Evolutionary conservation across 805 yeast species (phyloP).

Genomic region (Ogataea paradorogensis): DNA sequence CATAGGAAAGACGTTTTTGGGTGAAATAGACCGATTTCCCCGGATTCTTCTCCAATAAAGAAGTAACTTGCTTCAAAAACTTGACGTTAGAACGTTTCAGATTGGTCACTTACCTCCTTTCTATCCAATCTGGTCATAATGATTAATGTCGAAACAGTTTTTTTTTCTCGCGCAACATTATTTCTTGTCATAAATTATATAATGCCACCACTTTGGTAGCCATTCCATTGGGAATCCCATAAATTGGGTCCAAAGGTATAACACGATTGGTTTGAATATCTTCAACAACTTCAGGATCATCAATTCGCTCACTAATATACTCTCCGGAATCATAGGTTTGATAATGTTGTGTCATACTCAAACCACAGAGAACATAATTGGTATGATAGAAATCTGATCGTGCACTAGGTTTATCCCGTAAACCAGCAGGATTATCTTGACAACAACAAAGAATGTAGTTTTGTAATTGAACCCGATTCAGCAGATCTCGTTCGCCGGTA

Average conservation of each 20-base stretch:
- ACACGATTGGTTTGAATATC: conserved; percentile 23
- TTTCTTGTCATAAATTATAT: conserved; percentile 4
- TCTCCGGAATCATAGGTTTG: conserved; percentile 33
- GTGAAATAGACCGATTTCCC: conserved; percentile 53
- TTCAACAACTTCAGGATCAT: conserved; percentile 19
- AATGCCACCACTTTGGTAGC: conserved; percentile 17
- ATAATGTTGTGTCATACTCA: conserved; percentile 54
- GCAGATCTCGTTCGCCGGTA: conserved; percentile 28
- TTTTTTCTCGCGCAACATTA: conserved; percentile 1
- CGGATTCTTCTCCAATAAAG: conserved; percentile 17
- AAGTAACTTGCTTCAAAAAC: conserved; percentile 28
- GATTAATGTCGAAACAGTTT: conserved; percentile 3
- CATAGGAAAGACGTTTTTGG: conserved; percentile 49
- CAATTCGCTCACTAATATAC: conserved; percentile 20
- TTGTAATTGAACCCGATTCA: conserved; percentile 57
- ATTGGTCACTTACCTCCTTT: conserved; percentile 25
- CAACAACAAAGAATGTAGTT: conserved; percentile 74
- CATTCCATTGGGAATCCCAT: conserved; percentile 49
- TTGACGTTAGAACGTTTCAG: conserved; percentile 11
- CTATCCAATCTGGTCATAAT: conserved; percentile 22
- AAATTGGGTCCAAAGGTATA: conserved; percentile 50
- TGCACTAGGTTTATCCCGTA: conserved; percentile 84
- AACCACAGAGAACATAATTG: conserved; percentile 77
- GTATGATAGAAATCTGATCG: conserved; percentile 87
- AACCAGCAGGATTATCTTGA: conserved; percentile 59